Conservation (phyloP, 345 rosid genomes). For the Boechera divaricarpa region DNA sequence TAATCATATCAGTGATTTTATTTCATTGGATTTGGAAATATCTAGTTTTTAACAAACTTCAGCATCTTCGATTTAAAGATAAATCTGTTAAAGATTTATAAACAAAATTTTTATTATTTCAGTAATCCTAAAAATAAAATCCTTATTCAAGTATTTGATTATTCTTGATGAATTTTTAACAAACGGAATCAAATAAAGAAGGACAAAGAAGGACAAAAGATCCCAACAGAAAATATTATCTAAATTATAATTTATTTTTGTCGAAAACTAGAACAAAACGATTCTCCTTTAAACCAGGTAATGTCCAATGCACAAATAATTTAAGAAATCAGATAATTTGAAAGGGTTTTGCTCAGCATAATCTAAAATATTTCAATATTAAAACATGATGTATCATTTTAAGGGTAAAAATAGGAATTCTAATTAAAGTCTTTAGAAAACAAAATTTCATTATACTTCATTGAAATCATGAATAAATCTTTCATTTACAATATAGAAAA, state of each 20-base stretch:
- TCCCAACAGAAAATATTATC: neutral
- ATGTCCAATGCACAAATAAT: too few relatives aligned
- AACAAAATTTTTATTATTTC: too few relatives aligned
- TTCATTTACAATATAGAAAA: too few relatives aligned
- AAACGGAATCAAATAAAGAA: neutral
- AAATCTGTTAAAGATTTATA: neutral
- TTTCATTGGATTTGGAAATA: neutral
- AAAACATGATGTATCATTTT: too few relatives aligned
- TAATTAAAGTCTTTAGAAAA: too few relatives aligned
- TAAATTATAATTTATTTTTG: neutral
- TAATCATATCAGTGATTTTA: neutral
- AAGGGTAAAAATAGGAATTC: too few relatives aligned
- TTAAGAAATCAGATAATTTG: too few relatives aligned
- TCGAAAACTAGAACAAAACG: neutral
- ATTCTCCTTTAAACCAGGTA: too few relatives aligned
- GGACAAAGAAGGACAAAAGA: neutral
- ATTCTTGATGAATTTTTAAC: neutral
- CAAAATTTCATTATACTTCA: too few relatives aligned
- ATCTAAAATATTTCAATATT: too few relatives aligned
- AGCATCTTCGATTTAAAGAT: neutral
- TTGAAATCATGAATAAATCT: too few relatives aligned
- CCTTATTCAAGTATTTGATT: neutral
- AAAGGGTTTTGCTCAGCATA: too few relatives aligned
- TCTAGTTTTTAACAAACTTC: neutral
- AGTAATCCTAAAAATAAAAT: neutral